A percentile compares a stretch with the other conserved stretches of the same genome.
Evolutionary conservation across 495 filamentous ascomycete genomes (phyloP).

Genomic region (Neurospora tetraspora): DNA sequence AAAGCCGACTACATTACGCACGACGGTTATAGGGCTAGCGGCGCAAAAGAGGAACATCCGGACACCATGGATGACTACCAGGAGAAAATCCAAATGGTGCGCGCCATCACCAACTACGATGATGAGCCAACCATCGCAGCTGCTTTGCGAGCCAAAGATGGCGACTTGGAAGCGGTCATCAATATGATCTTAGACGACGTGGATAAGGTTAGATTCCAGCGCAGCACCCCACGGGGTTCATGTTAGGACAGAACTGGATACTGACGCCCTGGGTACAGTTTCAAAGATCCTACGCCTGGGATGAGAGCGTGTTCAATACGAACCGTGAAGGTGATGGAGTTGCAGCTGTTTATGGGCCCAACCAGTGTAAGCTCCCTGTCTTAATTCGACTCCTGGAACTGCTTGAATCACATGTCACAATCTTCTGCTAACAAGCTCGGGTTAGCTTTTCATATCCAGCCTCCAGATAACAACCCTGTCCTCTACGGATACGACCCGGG

Average conservation of each 20-base stretch:
- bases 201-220: slow-evolving; percentile 23
- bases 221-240: background rate
- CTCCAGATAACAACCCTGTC: slow-evolving; percentile 35
- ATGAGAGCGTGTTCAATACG: slow-evolving; percentile 34
- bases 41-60: background rate
- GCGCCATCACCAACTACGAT: slow-evolving; percentile 4
- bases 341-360: background rate
- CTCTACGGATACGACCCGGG: slow-evolving; percentile 30
- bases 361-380: background rate
- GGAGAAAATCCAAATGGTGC: slow-evolving; percentile 8
- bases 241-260: background rate
- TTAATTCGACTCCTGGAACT: background rate
- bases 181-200: slow-evolving; percentile 36
- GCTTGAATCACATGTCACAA: background rate
- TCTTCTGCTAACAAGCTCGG: background rate
- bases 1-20: background rate
- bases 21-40: background rate
- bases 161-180: slow-evolving; percentile 32
- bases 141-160: slow-evolving; percentile 29
- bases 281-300: slow-evolving; percentile 30
- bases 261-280: slow-evolving; percentile 20
- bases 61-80: background rate
- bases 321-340: slow-evolving; percentile 33
- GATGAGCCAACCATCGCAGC: slow-evolving; percentile 3
- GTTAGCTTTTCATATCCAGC: slow-evolving; percentile 48